Percentiles rank a stretch among this genome's conserved stretches.
Evolutionary conservation across 768 basidiomycete species (phyloP).

Genomic region (Dioszegia crocea): DNA sequence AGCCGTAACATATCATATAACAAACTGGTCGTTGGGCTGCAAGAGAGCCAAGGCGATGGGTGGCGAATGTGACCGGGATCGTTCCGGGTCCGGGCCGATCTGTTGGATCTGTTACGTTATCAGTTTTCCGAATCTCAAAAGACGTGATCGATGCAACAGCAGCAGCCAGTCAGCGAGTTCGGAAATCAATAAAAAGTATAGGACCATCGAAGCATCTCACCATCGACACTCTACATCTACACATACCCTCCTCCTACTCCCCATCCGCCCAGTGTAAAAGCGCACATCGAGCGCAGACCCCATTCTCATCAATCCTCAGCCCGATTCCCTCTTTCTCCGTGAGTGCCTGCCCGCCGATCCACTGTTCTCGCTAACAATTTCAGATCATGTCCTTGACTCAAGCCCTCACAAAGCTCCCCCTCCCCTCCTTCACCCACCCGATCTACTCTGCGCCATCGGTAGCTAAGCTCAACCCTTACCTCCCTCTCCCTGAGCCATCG

Average conservation of each 20-base stretch:
- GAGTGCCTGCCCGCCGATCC: not conserved
- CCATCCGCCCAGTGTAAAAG: too few species aligned
- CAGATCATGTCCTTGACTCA: constrained; percentile 22
- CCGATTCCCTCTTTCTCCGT: not conserved
- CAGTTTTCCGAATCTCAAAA: not conserved
- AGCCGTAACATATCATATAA: too few species aligned
- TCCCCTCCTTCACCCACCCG: constrained; percentile 35
- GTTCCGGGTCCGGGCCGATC: not conserved
- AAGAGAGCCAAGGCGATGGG: not conserved
- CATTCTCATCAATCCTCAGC: not conserved
- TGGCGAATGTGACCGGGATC: not conserved
- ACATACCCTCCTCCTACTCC: too few species aligned
- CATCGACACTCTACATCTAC: too few species aligned
- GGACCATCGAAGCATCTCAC: too few species aligned
- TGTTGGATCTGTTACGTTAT: not conserved
- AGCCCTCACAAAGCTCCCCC: constrained; percentile 32
- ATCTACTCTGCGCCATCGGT: constrained; percentile 27
- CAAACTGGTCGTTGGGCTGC: too few species aligned
- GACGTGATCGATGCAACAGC: not conserved
- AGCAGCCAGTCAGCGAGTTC: not conserved
- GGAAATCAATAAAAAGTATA: too few species aligned
- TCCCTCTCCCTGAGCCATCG: constrained; percentile 30
- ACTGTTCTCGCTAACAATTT: not conserved
- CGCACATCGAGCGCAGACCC: not conserved
- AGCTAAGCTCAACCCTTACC: constrained; percentile 39